A percentile compares a stretch with the other conserved stretches of the same genome.
These are phyloP conservation scores for Umbellularia californica DNA, from an alignment of 164 flowering plant species.

Conservation along the genomic window DNA sequence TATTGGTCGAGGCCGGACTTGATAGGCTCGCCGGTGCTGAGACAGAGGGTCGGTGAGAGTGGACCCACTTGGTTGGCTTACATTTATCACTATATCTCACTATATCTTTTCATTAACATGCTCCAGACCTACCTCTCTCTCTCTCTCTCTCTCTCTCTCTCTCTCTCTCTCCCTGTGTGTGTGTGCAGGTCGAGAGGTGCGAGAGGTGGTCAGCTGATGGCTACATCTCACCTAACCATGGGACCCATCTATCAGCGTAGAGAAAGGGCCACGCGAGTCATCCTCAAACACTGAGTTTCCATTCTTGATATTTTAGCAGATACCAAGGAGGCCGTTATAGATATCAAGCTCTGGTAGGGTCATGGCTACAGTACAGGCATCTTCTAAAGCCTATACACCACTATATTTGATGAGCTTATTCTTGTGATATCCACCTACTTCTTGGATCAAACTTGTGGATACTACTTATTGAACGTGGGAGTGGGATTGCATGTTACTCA, in stretches of 20 bases:
- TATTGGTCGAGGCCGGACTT: neutral
- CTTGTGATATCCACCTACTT: neutral
- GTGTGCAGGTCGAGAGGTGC: neutral
- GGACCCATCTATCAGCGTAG: neutral
- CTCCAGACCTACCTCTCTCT: neutral
- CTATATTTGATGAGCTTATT: neutral
- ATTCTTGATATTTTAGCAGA: neutral
- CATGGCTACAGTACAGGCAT: neutral
- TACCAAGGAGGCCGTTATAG: neutral
- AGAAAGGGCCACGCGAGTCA: neutral
- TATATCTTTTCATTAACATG: neutral
- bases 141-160: neutral
- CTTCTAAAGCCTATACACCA: neutral
- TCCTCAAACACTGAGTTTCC: neutral
- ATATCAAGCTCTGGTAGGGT: neutral
- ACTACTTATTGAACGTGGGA: neutral
- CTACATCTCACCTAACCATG: neutral
- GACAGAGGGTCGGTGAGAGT: neutral
- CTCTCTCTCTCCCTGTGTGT: no score
- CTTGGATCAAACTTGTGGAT: neutral
- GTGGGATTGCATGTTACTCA: neutral
- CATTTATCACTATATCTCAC: neutral
- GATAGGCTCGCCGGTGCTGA: neutral
- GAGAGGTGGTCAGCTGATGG: neutral
- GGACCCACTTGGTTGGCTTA: neutral